These are phyloP conservation scores for Solanum piurae DNA, from an alignment of 257 asterid species.

Conservation along the genomic window DNA sequence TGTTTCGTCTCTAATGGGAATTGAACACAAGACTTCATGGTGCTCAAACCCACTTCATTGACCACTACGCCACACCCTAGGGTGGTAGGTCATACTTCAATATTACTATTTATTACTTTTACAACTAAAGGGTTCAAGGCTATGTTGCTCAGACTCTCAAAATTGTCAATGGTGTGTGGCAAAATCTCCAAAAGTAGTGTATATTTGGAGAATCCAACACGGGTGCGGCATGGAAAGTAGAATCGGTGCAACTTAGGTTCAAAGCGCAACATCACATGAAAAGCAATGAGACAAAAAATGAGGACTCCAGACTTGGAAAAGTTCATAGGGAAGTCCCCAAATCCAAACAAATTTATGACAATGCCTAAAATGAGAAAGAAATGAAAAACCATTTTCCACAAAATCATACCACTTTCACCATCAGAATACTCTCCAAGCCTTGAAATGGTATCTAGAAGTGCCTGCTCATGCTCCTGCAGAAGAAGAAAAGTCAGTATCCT, in stretches of 20 bases:
- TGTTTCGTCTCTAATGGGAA: not conserved
- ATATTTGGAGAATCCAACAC: not conserved
- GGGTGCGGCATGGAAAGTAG: not conserved
- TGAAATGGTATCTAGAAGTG: slow-evolving; percentile 72
- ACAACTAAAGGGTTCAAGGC: not conserved
- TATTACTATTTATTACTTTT: not conserved
- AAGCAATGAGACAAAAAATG: not conserved
- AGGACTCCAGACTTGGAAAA: not conserved
- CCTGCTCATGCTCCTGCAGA: slow-evolving; percentile 83
- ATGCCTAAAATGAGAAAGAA: not conserved
- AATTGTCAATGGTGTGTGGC: not conserved
- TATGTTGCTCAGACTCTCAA: not conserved
- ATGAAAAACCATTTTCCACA: not conserved
- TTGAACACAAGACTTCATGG: not conserved
- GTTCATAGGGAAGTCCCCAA: not conserved
- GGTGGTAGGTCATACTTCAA: not conserved
- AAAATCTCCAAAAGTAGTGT: not conserved
- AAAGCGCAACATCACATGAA: not conserved
- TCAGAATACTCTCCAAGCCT: slow-evolving; percentile 72
- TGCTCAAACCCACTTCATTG: not conserved
- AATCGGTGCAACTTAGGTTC: not conserved
- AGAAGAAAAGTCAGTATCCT: not conserved
- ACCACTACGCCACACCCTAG: not conserved
- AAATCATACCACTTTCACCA: slow-evolving; percentile 69
- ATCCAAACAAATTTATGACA: not conserved